Evolutionary conservation across 2,329 filamentous ascomycete genomes (phyloP), one percentile per base, ranked within the genome.

Genomic region (Ascosphaera apis): DNA sequence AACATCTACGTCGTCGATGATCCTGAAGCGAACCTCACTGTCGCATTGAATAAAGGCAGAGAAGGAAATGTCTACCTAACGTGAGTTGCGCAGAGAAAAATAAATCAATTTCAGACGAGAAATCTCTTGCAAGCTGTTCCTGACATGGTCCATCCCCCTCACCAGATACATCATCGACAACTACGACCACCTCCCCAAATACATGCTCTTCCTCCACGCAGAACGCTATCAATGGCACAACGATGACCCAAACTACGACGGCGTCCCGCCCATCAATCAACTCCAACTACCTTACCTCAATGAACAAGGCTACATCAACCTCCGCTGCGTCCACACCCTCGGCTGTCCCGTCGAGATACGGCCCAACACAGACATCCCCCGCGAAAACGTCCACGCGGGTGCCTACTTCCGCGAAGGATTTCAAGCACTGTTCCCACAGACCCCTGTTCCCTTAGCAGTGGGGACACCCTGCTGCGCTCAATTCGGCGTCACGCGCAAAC

Each of bases 1-100:
- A 66, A 57, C 39, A 56, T 69, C 39, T 71, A 71, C 46, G 57
- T 67, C 17, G 64, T 65, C 36, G 60, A 72, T 43, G 57, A 67
- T 43, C 51, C 57, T 21, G 42, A 41, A 3, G 62, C 64, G 2
- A 41, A 53, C 15, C 49, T 67, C 41, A 66, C 60, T 0, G 63
- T 70, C 11, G 53, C 60, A 2, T 43, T 45, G 31, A 59, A 59
- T 39, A 58, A 58, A 43, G 56, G 56, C 5, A 48, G 55, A 35
- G 56, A 59, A 41, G 55, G 54, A 4, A 58, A 57, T 55, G 55
- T 54, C 3, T 59, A 58, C 46, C 44, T 59, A 41, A 58, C 55
- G 55, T 59, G 45, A 43, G 53, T 17, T 34, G 4, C 6, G 11
- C 8, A n/a, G 18, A 13, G 36, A 21, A 35, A 34, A 3, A 30